A percentile compares a stretch with the other conserved stretches of the same genome.
phyloP scores from a whole-genome alignment of 2,329 filamentous ascomycete genomes.

The Westerdykella ornata region DNA sequence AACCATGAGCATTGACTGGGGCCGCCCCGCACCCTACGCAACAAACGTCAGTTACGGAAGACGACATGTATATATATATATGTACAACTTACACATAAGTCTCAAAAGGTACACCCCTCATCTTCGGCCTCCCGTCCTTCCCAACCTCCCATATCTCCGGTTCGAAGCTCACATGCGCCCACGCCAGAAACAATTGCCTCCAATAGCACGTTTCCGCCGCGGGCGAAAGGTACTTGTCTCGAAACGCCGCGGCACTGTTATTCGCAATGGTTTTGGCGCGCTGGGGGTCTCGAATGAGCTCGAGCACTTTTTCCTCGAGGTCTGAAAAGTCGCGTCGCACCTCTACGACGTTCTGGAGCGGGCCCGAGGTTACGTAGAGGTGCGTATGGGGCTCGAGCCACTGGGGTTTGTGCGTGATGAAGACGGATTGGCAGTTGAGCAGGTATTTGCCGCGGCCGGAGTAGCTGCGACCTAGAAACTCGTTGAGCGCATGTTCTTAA shows the following conservation, averaged over 20 bases:
- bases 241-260: constrained; percentile 13
- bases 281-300: constrained; percentile 10
- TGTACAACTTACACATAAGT: background rate
- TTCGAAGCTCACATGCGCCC: constrained; percentile 10
- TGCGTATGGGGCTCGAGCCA: constrained; percentile 14
- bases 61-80: too few relatives aligned
- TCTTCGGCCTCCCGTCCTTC: constrained; percentile 1
- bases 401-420: constrained; percentile 13
- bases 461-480: constrained; percentile 26
- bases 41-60: too few relatives aligned
- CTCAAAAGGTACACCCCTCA: constrained; percentile 5
- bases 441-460: constrained; percentile 48
- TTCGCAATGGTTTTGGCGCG: constrained; percentile 9
- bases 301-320: constrained; percentile 9
- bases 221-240: constrained; percentile 13
- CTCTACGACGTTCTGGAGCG: constrained; percentile 14
- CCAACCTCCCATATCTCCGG: constrained; percentile 5
- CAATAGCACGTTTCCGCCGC: constrained; percentile 16
- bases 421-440: constrained; percentile 39
- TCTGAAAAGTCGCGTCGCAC: constrained; percentile 18
- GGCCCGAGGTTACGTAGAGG: constrained; percentile 9
- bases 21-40: too few relatives aligned
- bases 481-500: background rate
- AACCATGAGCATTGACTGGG: too few relatives aligned
- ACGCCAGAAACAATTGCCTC: constrained; percentile 11